These are phyloP conservation scores for Neocucurbitaria cava DNA, from an alignment of 2,329 filamentous ascomycete species.

Conservation along the genomic window DNA sequence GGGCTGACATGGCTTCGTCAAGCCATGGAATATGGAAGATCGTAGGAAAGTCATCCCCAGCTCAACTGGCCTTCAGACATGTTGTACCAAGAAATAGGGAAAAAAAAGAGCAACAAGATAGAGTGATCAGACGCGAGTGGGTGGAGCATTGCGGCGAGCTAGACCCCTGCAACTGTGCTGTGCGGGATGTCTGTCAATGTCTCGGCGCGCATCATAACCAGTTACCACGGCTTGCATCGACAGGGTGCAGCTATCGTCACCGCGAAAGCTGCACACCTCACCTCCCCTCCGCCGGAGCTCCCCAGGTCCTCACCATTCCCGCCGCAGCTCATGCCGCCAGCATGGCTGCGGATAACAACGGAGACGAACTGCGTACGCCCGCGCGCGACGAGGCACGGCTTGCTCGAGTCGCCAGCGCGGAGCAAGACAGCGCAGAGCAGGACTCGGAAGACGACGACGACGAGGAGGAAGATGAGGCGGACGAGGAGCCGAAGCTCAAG, in stretches of 20 bases:
- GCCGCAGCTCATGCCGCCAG: constrained; percentile 48
- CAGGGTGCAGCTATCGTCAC: constrained; percentile 30
- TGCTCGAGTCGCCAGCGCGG: constrained; percentile 29
- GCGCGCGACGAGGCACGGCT: constrained; percentile 17
- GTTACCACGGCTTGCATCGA: constrained; percentile 25
- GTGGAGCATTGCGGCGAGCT: constrained; percentile 18
- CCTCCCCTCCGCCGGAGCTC: constrained; percentile 25
- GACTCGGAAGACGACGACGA: constrained; percentile 54
- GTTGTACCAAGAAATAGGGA: too few relatives aligned
- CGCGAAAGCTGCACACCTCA: constrained; percentile 31
- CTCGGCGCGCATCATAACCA: constrained; percentile 44
- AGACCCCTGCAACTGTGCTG: constrained; percentile 20
- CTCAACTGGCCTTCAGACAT: constrained; percentile 20
- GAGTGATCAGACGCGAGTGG: constrained; percentile 1
- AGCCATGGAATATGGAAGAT: constrained; percentile 27
- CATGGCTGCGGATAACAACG: constrained; percentile 50
- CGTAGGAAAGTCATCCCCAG: constrained; percentile 37
- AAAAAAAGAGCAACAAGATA: neutral
- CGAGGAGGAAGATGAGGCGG: constrained; percentile 80
- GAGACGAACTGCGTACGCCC: constrained; percentile 48
- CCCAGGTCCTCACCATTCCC: constrained; percentile 19
- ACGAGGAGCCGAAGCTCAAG: constrained; percentile 93
- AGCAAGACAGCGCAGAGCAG: constrained; percentile 30
- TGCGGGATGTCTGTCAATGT: constrained; percentile 9
- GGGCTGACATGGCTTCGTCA: constrained; percentile 21